Base-by-base conservation (phyloP, 345 rosid genomes). In the Carallia brachiata region DNA sequence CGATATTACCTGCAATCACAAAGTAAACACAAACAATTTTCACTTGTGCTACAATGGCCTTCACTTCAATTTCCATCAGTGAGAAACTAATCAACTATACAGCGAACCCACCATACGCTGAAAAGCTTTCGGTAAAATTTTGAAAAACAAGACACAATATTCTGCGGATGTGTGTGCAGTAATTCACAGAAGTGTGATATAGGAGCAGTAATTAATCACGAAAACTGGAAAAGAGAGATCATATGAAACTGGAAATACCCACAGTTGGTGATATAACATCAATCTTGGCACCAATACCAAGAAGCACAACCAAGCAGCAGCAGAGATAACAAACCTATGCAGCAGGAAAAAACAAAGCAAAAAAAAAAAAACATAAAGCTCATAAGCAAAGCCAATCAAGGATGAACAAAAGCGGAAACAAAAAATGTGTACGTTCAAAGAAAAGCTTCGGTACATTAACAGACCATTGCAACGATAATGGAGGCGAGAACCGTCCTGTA, bases 401-500 rank as follows among this genome's bases (percentile, higher is more conserved):
- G 2, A 55, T 36, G 2, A 47, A 8, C 64, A 50, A 23, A 36
- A 62, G 16, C 3, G 7, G 12, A 60, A 52, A 7, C 18, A 47
- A n/a, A 19, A 40, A 7, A 23, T 16, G 6, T 2, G 6, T 18
- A 64, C 13, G 7, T 1, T n/a, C 55, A 56, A 31, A 62, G 18
- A 31, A 54, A 4, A 7, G 18, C 59, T 3, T 1, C 15, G 10
- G 65, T 60, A 65, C 15, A 57, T 30, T 34, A 61, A 59, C 56
- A 54, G 13, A 90, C 95, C 98, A 76, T 85, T 89, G 88, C 93
- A 90, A 76, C 89, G 84, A 83, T 90, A 90, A 72, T 67, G 75
- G 61, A 87, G 89, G 5, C 89, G 80, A 73, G 93, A 81, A 74
- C 90, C 93, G 50, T 90, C 98, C 27, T 78, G 83, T 53, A 93